Base-by-base conservation (phyloP, 768 basidiomycete species). In the Boletus edulis region DNA sequence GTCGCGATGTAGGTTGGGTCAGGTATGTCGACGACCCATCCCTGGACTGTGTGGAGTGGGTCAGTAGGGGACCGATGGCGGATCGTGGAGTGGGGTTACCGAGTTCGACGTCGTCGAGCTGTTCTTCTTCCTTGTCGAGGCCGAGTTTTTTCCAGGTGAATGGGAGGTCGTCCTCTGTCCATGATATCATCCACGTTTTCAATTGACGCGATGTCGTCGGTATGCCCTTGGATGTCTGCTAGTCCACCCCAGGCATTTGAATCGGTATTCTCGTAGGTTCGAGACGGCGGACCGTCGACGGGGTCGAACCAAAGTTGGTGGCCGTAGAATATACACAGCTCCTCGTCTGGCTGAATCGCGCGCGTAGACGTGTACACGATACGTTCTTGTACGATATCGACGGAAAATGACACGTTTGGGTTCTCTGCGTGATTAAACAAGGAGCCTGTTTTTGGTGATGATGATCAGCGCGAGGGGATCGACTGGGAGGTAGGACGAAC, bases 241-340 rank as follows among this genome's bases (percentile, higher is more conserved):
- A 59, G 56, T 10, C 42, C 46, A 8, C 39, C 55, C 58, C 55
- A 44, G 18, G 52, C 48, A 9, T 29, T 8, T 29, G 29, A 29
- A 49, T 62, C 60, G 6, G 31, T 14, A 2, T 17, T 32, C 13
- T 48, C 51, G 40, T 46, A 22, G 37, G 15, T 32, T 5, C 41
- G 24, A 6, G 35, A 6, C 15, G 32, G 42, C 14, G 60, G 27
- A 20, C 32, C 46, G 18, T 66, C 77, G n/a, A 72, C 64, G 10
- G 77, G 76, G n/a, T 78, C 64, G 58, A 86, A 87, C 85, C 85
- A 86, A 5, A 86, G 76, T 20, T 79, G 80, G 55, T 81, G 81
- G 3, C 84, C 87, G 62, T 91, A 89, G 64, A 81, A 89, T 56
- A 93, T 91, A 62, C 84, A 89, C 13, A 92, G 77, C 67, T 94